Base-by-base conservation (phyloP, 2,329 filamentous ascomycete genomes). In the Madurella fahalii region DNA sequence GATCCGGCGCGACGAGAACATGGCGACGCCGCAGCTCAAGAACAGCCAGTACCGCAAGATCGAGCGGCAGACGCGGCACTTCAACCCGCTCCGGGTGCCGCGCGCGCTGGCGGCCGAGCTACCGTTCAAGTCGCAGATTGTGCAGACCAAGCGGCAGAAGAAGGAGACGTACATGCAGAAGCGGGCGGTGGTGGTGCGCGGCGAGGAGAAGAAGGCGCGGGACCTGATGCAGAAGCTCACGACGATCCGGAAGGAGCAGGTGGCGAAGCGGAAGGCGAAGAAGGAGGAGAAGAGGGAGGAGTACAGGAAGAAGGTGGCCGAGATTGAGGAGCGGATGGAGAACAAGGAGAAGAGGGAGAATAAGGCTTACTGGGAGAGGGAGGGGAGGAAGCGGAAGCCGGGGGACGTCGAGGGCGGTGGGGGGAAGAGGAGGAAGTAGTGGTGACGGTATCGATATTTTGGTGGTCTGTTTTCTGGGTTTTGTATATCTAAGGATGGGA, bases 221-320 rank as follows among this genome's bases (percentile, higher is more conserved):
- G 85, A 91, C 63, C 77, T 99, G 61, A 87, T 99, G 84, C 89
- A 95, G 75, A 94, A 96, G 78, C 82, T 99, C 50, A 87, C 89
- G 67, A 93, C 92, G 15, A 77, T 99, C 66, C 78, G 91, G 62
- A 96, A 95, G 67, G 94, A 97, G 67, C 94, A 95, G 70, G 83
- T 87, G 2, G 89, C 89, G 63, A 95, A 94, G 78, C 77, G 94
- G 44, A 74, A 83, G 18, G 85, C 78, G 54, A 93, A 93, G 74
- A 94, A 99, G 78, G 92, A 96, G 66, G 90, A 93, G 77, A 83
- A 90, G 68, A 82, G 89, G 58, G 83, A 84, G 61, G 84, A 84
- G 61, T 94, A 96, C 73, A 80, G 86, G 63, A 89, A 87, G 74
- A 94, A 90, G 79, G 81, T 96, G 40, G 87, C 83, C 8, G 89